phyloP scores from a whole-genome alignment of 2,329 filamentous ascomycete species.

The Trichophyton schoenleinii region DNA sequence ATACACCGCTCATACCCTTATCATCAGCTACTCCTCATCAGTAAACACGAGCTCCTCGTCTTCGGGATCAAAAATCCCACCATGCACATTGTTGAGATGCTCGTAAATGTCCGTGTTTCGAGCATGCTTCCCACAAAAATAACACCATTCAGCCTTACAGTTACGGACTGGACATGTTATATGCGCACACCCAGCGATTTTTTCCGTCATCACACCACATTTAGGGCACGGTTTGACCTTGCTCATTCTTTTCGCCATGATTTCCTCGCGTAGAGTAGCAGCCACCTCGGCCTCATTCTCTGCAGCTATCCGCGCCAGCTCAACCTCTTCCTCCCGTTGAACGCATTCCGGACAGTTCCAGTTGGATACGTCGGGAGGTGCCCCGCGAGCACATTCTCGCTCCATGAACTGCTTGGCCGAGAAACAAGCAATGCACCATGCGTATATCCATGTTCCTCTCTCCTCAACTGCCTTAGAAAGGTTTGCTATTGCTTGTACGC shows the following conservation, averaged over 20 bases:
- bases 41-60: neutral
- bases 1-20: neutral
- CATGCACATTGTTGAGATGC: neutral
- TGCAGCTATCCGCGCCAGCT: constrained; percentile 7
- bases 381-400: constrained; percentile 34
- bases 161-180: constrained; percentile 16
- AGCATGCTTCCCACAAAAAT: neutral
- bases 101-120: neutral
- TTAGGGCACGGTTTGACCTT: constrained; percentile 25
- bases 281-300: neutral
- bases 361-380: constrained; percentile 24
- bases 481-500: constrained; percentile 25
- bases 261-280: neutral
- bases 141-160: neutral
- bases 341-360: constrained; percentile 36
- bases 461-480: constrained; percentile 31
- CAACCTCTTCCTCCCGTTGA: constrained; percentile 5
- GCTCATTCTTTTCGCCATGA: neutral
- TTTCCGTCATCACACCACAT: constrained; percentile 28
- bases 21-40: neutral
- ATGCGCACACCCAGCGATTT: constrained; percentile 30
- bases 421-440: constrained; percentile 37
- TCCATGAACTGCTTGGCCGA: constrained; percentile 33
- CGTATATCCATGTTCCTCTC: constrained; percentile 36
- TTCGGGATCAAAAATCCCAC: neutral